A percentile compares a stretch with the other conserved stretches of the same genome.
These are phyloP conservation scores for Euryodendron excelsum DNA, from an alignment of 148 eudicot genomes.

Conservation along the genomic window DNA sequence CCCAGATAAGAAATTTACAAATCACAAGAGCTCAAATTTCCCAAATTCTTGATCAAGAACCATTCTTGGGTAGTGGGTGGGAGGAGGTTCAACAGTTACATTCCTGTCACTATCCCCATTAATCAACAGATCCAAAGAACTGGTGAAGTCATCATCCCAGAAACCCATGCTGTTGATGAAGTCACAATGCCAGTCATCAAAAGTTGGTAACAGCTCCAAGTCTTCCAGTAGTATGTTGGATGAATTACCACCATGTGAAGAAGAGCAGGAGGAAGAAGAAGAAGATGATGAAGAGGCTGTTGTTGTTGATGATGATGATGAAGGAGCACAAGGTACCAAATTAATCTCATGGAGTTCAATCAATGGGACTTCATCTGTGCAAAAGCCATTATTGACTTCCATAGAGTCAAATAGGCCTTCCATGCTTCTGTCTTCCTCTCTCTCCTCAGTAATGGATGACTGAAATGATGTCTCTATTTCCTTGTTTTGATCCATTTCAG, in stretches of 20 bases:
- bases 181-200: conserved; percentile 35
- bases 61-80: neutral
- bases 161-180: conserved; percentile 19
- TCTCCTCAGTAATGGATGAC: conserved; percentile 12
- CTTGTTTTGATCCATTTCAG: conserved; percentile 1
- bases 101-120: conserved; percentile 9
- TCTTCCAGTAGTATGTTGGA: conserved; percentile 24
- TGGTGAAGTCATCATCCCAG: conserved; percentile 42
- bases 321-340: conserved; percentile 9
- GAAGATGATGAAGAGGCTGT: conserved; percentile 17
- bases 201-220: conserved; percentile 27
- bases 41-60: conserved; percentile 17
- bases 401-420: conserved; percentile 12
- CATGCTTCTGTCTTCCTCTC: no score
- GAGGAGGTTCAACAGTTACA: neutral
- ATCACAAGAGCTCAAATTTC: conserved; percentile 3
- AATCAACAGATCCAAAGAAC: conserved; percentile 23
- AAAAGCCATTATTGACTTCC: conserved; percentile 37
- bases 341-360: conserved; percentile 47
- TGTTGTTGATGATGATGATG: conserved; percentile 17
- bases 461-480: conserved; percentile 1
- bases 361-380: conserved; percentile 55
- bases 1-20: neutral
- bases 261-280: conserved; percentile 15
- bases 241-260: conserved; percentile 15